Percentiles rank a stretch among this genome's conserved stretches.
phyloP scores from a whole-genome alignment of 768 basidiomycete species.

The Postia placenta region DNA sequence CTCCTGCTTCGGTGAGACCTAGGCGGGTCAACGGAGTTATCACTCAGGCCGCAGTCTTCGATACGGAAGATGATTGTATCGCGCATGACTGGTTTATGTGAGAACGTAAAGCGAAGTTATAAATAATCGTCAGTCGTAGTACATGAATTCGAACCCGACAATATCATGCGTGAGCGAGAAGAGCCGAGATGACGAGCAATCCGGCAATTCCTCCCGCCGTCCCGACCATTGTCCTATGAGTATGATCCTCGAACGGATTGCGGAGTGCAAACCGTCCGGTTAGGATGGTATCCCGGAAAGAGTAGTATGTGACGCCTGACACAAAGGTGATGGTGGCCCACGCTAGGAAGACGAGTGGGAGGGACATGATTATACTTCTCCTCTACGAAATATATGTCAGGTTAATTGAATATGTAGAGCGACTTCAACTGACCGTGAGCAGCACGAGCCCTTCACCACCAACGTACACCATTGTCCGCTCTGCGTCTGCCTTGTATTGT shows the following conservation, averaged over 20 bases:
- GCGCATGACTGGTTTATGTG: too few relatives aligned
- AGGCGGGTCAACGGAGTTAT: too few relatives aligned
- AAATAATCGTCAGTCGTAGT: too few relatives aligned
- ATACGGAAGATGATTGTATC: too few relatives aligned
- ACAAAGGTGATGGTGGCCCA: slow-evolving; percentile 69
- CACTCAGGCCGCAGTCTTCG: too few relatives aligned
- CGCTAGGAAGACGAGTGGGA: slow-evolving; percentile 68
- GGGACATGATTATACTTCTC: slow-evolving; percentile 58
- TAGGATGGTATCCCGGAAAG: slow-evolving; percentile 45
- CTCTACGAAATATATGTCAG: slow-evolving; percentile 30
- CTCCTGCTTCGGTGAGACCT: too few relatives aligned
- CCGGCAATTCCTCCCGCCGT: slow-evolving; percentile 59
- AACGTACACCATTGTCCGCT: slow-evolving; percentile 38
- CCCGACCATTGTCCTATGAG: slow-evolving; percentile 58
- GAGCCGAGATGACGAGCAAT: slow-evolving; percentile 48
- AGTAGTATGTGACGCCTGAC: slow-evolving; percentile 58
- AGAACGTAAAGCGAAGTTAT: too few relatives aligned
- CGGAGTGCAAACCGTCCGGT: slow-evolving; percentile 30
- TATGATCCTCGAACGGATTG: slow-evolving; percentile 51
- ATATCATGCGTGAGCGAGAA: slow-evolving; percentile 20
- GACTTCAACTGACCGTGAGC: slow-evolving; percentile 31
- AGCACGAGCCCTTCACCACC: slow-evolving; percentile 55
- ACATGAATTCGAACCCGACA: too few relatives aligned
- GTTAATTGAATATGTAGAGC: neutral
- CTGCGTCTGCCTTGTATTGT: slow-evolving; percentile 61